These are phyloP conservation scores for Tetracladium setigerum DNA, from an alignment of 495 filamentous ascomycete species.

Conservation along the genomic window DNA sequence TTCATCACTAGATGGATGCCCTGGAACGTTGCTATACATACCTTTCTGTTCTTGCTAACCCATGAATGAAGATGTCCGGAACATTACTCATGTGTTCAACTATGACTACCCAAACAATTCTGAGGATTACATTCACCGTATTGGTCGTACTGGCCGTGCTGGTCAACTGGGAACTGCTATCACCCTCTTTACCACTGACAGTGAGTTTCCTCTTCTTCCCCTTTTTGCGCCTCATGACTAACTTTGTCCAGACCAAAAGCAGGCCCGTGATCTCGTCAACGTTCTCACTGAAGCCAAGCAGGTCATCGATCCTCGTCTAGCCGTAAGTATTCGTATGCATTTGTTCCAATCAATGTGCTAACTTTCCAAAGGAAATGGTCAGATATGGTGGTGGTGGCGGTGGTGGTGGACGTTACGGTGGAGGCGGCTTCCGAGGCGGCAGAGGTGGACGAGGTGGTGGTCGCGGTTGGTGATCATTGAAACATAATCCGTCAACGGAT, in stretches of 20 bases:
- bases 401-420: slow-evolving; percentile 62
- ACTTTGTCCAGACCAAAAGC: slow-evolving; percentile 69
- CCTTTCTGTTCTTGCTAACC: slow-evolving; percentile 68
- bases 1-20: slow-evolving; percentile 33
- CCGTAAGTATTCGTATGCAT: slow-evolving; percentile 27
- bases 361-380: slow-evolving; percentile 56
- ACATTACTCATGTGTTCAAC: slow-evolving; percentile 99
- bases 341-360: too few relatives aligned
- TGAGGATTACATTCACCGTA: slow-evolving; percentile 98
- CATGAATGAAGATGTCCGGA: slow-evolving; percentile 88
- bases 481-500: too few relatives aligned
- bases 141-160: slow-evolving; percentile 94
- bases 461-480: slow-evolving; percentile 14
- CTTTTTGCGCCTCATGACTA: slow-evolving; percentile 4
- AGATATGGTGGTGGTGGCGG: slow-evolving; percentile 80
- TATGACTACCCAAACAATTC: slow-evolving; percentile 99
- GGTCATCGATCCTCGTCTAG: slow-evolving; percentile 90
- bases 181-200: slow-evolving; percentile 97
- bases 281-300: slow-evolving; percentile 97
- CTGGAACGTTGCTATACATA: slow-evolving; percentile 49
- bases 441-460: slow-evolving; percentile 54
- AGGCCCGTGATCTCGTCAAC: slow-evolving; percentile 88
- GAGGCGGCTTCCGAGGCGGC: slow-evolving; percentile 57
- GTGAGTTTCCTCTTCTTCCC: slow-evolving; percentile 47
- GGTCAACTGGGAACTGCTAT: slow-evolving; percentile 89